A percentile compares a stretch with the other conserved stretches of the same genome.
phyloP scores from a whole-genome alignment of 1,139 yeast species.

The Barnettozyma hawaiiensis region DNA sequence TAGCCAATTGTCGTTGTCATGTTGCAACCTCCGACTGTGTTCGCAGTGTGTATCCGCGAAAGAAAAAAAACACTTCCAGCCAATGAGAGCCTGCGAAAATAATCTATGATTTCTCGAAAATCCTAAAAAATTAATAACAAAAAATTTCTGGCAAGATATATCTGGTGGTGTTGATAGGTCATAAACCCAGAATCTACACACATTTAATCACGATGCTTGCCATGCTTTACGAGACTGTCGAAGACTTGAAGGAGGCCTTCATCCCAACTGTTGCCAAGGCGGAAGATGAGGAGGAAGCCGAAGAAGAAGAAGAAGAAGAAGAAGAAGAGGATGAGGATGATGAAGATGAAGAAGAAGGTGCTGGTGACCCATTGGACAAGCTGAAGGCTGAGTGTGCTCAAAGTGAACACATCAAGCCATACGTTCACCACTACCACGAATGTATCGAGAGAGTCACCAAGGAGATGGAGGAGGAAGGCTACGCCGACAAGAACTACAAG shows the following conservation, averaged over 20 bases:
- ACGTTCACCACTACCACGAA: slow-evolving; percentile 80
- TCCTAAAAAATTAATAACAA: background rate
- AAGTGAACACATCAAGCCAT: slow-evolving; percentile 57
- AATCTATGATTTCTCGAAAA: slow-evolving; percentile 1
- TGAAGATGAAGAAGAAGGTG: slow-evolving; percentile 65
- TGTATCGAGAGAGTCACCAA: slow-evolving; percentile 85
- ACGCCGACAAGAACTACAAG: slow-evolving; percentile 65
- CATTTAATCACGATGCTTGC: slow-evolving; percentile 47
- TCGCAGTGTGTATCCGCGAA: too few relatives aligned
- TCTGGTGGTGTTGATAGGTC: too few relatives aligned
- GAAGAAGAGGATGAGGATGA: slow-evolving; percentile 43
- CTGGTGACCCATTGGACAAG: slow-evolving; percentile 54
- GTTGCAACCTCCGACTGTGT: too few relatives aligned
- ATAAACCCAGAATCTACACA: too few relatives aligned
- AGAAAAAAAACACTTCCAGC: background rate
- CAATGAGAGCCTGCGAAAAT: slow-evolving; percentile 7
- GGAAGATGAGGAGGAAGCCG: slow-evolving; percentile 38
- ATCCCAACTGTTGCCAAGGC: slow-evolving; percentile 82
- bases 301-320: slow-evolving; percentile 27
- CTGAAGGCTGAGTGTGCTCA: slow-evolving; percentile 57
- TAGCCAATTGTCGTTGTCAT: too few relatives aligned
- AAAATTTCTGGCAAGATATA: background rate
- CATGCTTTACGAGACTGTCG: slow-evolving; percentile 47
- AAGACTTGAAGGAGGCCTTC: slow-evolving; percentile 75
- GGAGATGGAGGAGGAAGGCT: slow-evolving; percentile 71